Percentiles rank a stretch among this genome's conserved stretches.
Conservation (phyloP, 2,329 filamentous ascomycete genomes). For the Clonostachys chloroleuca region DNA sequence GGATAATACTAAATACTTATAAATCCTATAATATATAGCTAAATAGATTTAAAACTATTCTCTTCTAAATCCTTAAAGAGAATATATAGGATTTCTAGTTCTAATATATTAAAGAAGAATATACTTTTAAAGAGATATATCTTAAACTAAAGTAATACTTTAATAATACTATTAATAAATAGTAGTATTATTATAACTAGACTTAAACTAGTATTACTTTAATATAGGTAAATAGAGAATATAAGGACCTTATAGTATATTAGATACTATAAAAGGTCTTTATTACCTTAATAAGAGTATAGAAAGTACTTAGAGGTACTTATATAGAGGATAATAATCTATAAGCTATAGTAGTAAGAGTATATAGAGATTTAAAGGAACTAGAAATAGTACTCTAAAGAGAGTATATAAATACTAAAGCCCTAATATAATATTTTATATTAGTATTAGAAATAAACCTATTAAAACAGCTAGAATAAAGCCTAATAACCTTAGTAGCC, state of each 20-base stretch:
- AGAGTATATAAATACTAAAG: not conserved
- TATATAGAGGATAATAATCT: no score
- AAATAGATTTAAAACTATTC: not conserved
- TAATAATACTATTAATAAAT: not conserved
- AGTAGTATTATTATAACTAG: not conserved
- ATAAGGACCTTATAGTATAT: not conserved
- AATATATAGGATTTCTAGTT: not conserved
- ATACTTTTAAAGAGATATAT: not conserved
- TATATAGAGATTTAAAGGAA: no score
- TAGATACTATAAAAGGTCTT: not conserved
- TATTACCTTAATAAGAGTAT: no score
- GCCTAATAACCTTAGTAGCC: no score
- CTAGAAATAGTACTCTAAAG: not conserved
- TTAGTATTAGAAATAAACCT: no score
- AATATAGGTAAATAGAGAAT: not conserved
- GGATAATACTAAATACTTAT: no score
- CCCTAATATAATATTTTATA: no score
- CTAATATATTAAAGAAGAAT: not conserved
- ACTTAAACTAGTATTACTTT: not conserved
- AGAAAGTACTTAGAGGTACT: no score
- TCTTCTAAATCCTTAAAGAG: not conserved
- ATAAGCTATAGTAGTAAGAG: no score
- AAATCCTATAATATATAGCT: no score
- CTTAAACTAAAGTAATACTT: not conserved
- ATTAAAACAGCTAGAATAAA: no score